Evolutionary conservation across 805 yeast genomes (phyloP).

Genomic region (Candida sanyiensis): DNA sequence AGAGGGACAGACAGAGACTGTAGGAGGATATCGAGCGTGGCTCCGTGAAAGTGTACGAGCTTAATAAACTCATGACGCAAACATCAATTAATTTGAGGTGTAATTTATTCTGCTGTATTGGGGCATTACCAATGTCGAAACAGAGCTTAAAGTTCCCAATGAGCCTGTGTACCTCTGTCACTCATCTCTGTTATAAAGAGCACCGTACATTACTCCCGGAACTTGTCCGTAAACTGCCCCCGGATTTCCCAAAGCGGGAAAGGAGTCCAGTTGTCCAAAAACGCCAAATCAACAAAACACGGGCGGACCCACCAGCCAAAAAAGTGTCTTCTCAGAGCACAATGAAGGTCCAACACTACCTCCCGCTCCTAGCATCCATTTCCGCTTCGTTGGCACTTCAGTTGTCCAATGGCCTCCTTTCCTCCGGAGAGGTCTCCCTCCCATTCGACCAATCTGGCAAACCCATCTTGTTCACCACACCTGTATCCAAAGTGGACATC

Average conservation of each 20-base stretch:
- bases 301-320: not conserved
- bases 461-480: conserved; percentile 16
- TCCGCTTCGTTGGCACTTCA: conserved; percentile 15
- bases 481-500: conserved; percentile 16
- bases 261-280: conserved; percentile 1
- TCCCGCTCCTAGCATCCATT: conserved; percentile 13
- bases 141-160: no score
- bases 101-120: no score
- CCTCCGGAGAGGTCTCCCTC: not conserved
- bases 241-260: not conserved
- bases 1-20: not conserved
- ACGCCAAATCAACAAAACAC: not conserved
- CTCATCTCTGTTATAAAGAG: no score
- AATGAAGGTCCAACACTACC: conserved; percentile 16
- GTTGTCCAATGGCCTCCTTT: conserved; percentile 15
- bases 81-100: not conserved
- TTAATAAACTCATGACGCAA: no score
- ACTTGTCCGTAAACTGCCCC: no score
- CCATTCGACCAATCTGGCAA: conserved; percentile 4
- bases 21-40: no score
- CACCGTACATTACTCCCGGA: no score
- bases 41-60: no score
- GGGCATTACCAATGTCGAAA: no score
- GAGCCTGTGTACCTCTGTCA: no score
- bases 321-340: not conserved